Evolutionary conservation across 1,284 basidiomycete species (phyloP).

Genomic region (Clitocybe nebularis): DNA sequence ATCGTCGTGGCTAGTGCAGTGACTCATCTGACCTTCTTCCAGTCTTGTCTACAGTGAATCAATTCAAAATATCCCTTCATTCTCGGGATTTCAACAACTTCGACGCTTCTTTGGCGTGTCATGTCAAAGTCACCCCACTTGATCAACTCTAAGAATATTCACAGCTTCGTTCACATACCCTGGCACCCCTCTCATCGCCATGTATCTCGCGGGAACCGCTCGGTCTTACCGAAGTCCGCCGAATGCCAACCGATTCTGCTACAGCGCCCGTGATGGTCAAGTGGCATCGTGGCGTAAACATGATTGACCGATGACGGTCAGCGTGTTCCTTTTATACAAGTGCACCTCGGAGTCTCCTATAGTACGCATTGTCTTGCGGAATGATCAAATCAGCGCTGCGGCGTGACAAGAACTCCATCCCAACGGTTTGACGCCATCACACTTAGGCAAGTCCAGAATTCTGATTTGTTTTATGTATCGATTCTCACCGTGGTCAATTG

Average conservation of each 20-base stretch:
- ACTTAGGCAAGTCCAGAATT: not conserved
- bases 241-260: constrained; percentile 7
- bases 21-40: constrained; percentile 5
- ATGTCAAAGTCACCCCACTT: constrained; percentile 15
- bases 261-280: constrained; percentile 2
- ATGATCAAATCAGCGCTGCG: too few relatives aligned
- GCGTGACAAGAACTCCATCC: too few relatives aligned
- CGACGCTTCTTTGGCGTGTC: constrained; percentile 17
- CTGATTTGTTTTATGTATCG: constrained; percentile 2
- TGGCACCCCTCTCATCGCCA: constrained; percentile 4
- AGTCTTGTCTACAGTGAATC: not conserved
- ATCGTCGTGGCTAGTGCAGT: not conserved
- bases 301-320: constrained; percentile 8
- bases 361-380: too few relatives aligned
- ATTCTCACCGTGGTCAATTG: constrained; percentile 1
- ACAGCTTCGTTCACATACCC: constrained; percentile 5
- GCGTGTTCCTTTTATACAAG: not conserved
- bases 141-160: constrained; percentile 12
- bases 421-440: too few relatives aligned
- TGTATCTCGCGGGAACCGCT: constrained; percentile 16
- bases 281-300: constrained; percentile 10
- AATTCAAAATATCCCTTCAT: not conserved
- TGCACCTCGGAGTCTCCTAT: not conserved
- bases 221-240: constrained; percentile 15
- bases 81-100: constrained; percentile 1